A percentile compares a stretch with the other conserved stretches of the same genome.
These are phyloP conservation scores for Roridomyces roridus DNA, from an alignment of 768 basidiomycete genomes.

Conservation along the genomic window DNA sequence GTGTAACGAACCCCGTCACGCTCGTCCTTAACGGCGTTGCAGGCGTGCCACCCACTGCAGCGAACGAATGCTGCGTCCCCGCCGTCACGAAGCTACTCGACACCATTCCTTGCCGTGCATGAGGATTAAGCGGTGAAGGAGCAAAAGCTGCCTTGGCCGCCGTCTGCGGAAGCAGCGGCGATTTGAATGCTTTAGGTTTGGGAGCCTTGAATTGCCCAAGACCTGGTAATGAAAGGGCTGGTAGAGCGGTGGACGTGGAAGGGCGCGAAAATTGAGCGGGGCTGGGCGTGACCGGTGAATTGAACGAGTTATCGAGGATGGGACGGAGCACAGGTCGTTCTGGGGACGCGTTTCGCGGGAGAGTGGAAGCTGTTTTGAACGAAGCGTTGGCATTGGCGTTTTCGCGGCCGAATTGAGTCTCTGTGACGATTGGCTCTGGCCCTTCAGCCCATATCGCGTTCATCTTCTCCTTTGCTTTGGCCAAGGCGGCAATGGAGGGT, in stretches of 20 bases:
- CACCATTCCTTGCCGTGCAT: conserved; percentile 12
- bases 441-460: conserved; percentile 46
- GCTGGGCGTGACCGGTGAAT: conserved; percentile 47
- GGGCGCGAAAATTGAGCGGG: conserved; percentile 37
- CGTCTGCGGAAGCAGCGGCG: conserved; percentile 17
- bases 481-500: conserved; percentile 62
- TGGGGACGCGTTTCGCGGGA: conserved; percentile 29
- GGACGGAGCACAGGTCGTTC: conserved; percentile 42
- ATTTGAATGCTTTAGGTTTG: conserved; percentile 32
- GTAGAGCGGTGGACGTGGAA: conserved; percentile 14
- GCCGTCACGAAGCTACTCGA: conserved; percentile 25
- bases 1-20: conserved; percentile 22
- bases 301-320: conserved; percentile 42
- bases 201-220: conserved; percentile 19
- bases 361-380: conserved; percentile 32
- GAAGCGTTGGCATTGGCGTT: too few species aligned
- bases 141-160: conserved; percentile 16
- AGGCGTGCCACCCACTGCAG: conserved; percentile 18
- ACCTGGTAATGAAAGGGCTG: conserved; percentile 20
- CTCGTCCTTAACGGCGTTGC: conserved; percentile 18
- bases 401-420: conserved; percentile 26
- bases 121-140: conserved; percentile 39
- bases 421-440: background rate
- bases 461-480: conserved; percentile 59
- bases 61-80: conserved; percentile 44